Base-by-base conservation (phyloP, 345 rosid species). In the Gossypium stocksii region DNA sequence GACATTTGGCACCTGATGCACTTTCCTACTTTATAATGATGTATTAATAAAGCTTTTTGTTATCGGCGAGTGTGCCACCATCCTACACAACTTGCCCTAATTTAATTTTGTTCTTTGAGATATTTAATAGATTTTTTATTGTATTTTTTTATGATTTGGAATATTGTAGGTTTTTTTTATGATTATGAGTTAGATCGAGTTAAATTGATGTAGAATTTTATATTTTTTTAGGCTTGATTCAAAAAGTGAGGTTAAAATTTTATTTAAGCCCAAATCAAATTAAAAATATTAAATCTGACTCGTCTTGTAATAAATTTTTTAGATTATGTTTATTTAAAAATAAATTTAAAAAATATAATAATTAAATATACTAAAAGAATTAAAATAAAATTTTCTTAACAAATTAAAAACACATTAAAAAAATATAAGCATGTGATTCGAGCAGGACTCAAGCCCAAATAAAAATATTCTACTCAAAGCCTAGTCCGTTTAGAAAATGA, bases 361-460 rank as follows among this genome's bases (percentile, higher is more conserved):
- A 34, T 4, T 5, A 5, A 5, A 5, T 34, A 5, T 0, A 34
- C 0, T 34, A 34, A 34, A 34, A 4, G 5, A 0, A 34, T 34
- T 1, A 4, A 34, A 34, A 34, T 34, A 4, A 29, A 3, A 0
- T 0, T 4, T 34, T 34, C 0, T 34, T 1, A 34, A 34, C 0
- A 34, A 34, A 1, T 34, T 34, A 0, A 5, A 34, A 34, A 34
- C 1, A 34, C 0, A 34, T 34, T 34, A 34, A 34, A 34, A 29
- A 34, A 34, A 0, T 34, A 34, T 34, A 34, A 0, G 1, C 0
- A 29, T 29, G 38, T 34, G 38, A 34, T 34, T 34, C 38, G 1
- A 1, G 38, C 0, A 0, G 0, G 0, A 0, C 0, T 34, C 6
- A 0, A 4, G 6, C 1, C 6, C 1, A 34, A 0, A 4, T 4